These are phyloP conservation scores for Zizania latifolia DNA, from an alignment of 176 grass and related monocot genomes.

Conservation along the genomic window DNA sequence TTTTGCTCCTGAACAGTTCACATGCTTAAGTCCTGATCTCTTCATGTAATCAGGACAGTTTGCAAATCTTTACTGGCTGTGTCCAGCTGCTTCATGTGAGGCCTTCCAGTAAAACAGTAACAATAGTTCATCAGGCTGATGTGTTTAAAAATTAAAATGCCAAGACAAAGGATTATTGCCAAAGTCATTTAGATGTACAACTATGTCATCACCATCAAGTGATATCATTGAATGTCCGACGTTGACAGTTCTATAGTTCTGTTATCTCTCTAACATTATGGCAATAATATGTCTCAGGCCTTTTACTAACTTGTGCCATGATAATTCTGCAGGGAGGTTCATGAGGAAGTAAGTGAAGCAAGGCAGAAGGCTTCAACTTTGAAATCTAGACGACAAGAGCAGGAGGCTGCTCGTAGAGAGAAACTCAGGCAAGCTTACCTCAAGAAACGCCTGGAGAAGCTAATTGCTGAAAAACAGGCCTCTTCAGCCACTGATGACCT, in stretches of 20 bases:
- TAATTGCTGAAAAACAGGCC: constrained; percentile 62
- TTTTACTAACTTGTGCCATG: constrained; percentile 19
- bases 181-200: not conserved
- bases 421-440: constrained; percentile 91
- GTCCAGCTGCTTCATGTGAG: not conserved
- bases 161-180: not conserved
- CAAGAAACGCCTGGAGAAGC: constrained; percentile 83
- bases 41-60: not conserved
- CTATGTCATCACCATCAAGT: not conserved
- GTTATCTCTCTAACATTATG: too few species aligned
- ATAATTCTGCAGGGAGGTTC: constrained; percentile 68
- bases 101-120: too few species aligned
- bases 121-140: not conserved
- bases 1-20: not conserved
- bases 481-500: constrained; percentile 27
- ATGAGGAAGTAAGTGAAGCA: constrained; percentile 80
- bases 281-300: not conserved
- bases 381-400: constrained; percentile 73
- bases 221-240: not conserved
- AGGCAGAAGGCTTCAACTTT: constrained; percentile 67
- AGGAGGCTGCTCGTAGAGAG: constrained; percentile 71
- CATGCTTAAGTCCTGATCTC: not conserved
- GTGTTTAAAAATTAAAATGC: constrained; percentile 7
- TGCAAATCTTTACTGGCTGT: constrained; percentile 1
- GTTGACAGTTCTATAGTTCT: not conserved